Conservation (phyloP, 306 rosid species). For the Casuarina glauca region DNA sequence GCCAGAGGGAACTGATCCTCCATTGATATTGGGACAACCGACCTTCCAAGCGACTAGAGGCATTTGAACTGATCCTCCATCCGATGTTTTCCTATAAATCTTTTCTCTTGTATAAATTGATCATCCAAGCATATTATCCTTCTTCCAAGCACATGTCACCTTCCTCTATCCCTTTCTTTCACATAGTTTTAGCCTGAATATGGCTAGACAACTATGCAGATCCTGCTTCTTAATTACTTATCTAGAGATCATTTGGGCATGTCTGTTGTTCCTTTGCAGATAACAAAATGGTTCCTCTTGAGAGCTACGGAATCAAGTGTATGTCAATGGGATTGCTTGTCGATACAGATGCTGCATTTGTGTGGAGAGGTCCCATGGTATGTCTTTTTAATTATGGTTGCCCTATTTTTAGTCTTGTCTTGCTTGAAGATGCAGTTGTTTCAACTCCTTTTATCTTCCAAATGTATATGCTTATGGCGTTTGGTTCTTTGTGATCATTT, state of each 20-base stretch:
- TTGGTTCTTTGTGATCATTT: neutral
- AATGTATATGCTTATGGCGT: neutral
- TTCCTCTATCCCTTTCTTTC: neutral
- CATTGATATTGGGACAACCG: neutral
- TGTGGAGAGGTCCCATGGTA: conserved; percentile 99
- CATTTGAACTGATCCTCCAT: neutral
- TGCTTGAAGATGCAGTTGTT: conserved; percentile 10
- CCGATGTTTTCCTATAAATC: too few relatives aligned
- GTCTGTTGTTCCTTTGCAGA: conserved; percentile 52
- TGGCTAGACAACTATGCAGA: neutral
- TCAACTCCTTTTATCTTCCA: neutral
- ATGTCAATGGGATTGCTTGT: conserved; percentile 97
- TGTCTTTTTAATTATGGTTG: conserved; percentile 21
- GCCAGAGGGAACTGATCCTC: neutral
- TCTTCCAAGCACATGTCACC: neutral
- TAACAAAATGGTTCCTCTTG: conserved; percentile 88
- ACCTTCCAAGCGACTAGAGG: neutral
- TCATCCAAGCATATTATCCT: neutral
- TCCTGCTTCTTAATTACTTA: conserved; percentile 8
- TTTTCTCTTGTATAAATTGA: neutral
- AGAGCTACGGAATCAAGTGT: conserved; percentile 87
- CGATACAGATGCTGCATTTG: conserved; percentile 85
- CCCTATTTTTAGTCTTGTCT: conserved; percentile 7
- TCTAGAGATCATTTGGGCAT: neutral
- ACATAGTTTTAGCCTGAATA: neutral